Evolutionary conservation across 2,329 filamentous ascomycete species (phyloP).

Genomic region (Lachnellula hyalina): DNA sequence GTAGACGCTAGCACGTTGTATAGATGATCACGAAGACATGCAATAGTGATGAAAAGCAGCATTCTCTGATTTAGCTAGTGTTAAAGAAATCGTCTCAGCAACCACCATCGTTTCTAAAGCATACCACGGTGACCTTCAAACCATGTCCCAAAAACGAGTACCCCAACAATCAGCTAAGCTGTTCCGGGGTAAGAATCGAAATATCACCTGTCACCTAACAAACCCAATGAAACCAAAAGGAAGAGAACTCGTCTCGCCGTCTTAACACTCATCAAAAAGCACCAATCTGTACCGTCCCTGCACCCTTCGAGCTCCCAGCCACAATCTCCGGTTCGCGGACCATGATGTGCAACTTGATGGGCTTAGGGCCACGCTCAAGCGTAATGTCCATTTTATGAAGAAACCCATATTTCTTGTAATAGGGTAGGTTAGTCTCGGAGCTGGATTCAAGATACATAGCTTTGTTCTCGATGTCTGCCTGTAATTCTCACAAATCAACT

Average conservation of each 20-base stretch:
- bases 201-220: background rate
- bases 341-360: constrained; percentile 73
- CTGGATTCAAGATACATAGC: constrained; percentile 77
- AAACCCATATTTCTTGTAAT: constrained; percentile 75
- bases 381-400: constrained; percentile 57
- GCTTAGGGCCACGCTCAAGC: constrained; percentile 51
- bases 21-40: background rate
- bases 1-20: background rate
- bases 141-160: background rate
- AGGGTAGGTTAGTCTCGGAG: constrained; percentile 59
- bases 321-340: constrained; percentile 58
- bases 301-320: constrained; percentile 36
- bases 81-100: constrained; percentile 1
- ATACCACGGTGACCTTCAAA: background rate
- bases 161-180: background rate
- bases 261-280: constrained; percentile 5
- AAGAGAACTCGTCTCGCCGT: constrained; percentile 1
- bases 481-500: constrained; percentile 26
- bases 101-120: background rate
- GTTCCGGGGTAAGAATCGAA: background rate
- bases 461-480: constrained; percentile 62
- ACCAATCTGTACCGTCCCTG: constrained; percentile 23
- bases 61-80: constrained; percentile 7
- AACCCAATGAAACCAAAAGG: background rate
- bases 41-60: constrained; percentile 2